Conservation (phyloP, 306 rosid genomes). For the Dryas alaskensis region DNA sequence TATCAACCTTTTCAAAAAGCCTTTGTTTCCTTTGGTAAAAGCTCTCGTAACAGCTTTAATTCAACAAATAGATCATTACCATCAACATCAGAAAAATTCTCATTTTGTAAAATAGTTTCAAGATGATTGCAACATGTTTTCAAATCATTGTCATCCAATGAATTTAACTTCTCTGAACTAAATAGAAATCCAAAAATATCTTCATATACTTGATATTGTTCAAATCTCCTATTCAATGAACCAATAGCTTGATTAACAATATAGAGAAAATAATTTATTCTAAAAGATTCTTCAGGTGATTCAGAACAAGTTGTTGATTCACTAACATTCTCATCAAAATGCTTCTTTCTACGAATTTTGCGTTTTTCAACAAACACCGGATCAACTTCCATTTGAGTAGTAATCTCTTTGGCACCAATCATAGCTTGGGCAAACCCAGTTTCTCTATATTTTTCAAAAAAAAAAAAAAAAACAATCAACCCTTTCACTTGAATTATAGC, state of each 20-base stretch:
- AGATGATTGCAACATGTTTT: too few relatives aligned
- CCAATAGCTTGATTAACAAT: background rate
- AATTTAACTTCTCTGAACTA: background rate
- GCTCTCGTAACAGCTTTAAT: too few relatives aligned
- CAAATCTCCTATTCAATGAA: background rate
- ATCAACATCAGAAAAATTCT: too few relatives aligned
- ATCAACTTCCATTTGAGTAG: background rate
- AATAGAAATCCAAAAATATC: background rate
- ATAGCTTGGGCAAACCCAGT: background rate
- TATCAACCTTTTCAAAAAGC: too few relatives aligned
- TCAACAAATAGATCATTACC: too few relatives aligned
- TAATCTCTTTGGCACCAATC: background rate
- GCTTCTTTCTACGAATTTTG: background rate
- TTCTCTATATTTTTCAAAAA: background rate
- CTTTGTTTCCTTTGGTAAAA: too few relatives aligned
- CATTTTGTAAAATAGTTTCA: too few relatives aligned
- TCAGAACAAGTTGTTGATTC: background rate
- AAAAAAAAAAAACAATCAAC: background rate
- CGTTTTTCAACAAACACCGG: background rate
- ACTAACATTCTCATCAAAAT: background rate
- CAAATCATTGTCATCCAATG: background rate
- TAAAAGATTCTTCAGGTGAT: slow-evolving; percentile 1
- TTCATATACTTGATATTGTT: slow-evolving; percentile 2
- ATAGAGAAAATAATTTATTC: background rate
- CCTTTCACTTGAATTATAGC: background rate